phyloP scores from a whole-genome alignment of 345 rosid species.

The Linum usitatissimum region DNA sequence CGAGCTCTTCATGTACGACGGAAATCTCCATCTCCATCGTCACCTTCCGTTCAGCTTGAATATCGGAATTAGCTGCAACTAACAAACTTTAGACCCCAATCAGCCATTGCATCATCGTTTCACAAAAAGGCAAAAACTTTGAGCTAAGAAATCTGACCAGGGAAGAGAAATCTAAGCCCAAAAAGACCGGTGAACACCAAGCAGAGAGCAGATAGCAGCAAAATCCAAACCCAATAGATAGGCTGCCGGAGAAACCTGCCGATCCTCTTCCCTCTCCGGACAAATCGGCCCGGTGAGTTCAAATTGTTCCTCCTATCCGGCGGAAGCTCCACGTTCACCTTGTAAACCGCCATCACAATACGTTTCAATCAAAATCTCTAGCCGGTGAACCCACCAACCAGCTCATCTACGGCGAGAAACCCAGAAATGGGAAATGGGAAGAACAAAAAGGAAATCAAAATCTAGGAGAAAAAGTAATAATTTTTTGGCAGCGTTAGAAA shows the following conservation, averaged over 20 bases:
- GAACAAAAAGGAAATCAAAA: not conserved
- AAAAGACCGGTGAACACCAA: constrained; percentile 39
- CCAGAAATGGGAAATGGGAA: not conserved
- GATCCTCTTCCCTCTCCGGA: constrained; percentile 48
- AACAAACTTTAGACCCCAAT: not conserved
- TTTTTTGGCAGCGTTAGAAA: not conserved
- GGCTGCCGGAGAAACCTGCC: constrained; percentile 38
- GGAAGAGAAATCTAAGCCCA: constrained; percentile 38
- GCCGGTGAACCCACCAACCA: not conserved
- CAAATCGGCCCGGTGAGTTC: constrained; percentile 22
- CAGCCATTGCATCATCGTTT: not conserved
- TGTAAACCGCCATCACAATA: constrained; percentile 6
- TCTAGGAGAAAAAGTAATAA: not conserved
- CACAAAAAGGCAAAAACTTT: not conserved
- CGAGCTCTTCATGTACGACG: not conserved
- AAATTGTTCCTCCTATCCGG: constrained; percentile 37
- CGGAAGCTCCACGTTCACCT: constrained; percentile 23
- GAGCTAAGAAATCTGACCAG: constrained; percentile 32
- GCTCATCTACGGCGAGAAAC: not conserved
- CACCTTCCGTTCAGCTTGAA: constrained; percentile 7
- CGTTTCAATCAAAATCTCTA: not conserved
- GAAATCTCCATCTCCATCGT: not conserved
- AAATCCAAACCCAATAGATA: constrained; percentile 32
- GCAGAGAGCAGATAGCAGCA: constrained; percentile 35
- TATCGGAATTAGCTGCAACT: not conserved